Base-by-base conservation (phyloP, 139 green algal genomes). In the Cymbomonas tetramitiformis region DNA sequence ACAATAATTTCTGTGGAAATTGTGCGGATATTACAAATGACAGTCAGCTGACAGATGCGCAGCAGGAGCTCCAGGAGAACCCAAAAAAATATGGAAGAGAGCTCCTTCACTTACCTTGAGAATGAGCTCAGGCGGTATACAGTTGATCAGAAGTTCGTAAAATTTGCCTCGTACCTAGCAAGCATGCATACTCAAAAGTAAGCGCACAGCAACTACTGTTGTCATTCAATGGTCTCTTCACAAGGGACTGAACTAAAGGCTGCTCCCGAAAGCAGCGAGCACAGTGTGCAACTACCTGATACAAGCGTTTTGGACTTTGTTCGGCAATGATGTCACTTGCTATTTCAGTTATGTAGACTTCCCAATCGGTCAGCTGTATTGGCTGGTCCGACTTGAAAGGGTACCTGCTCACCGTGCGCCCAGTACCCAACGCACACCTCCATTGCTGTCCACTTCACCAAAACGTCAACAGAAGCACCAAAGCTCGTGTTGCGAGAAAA, bases 101-200 rank as follows among this genome's bases (percentile, higher is more conserved):
- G 55, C 61, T 52, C 23, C n/a, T 64, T 39, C n/a, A n/a, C n/a
- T n/a, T n/a, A n/a, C n/a, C 69, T 76, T 75, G 19, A 90, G 51
- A 46, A 92, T 83, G 40, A 95, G 55, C 63, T 93, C 82, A 0
- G 87, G 71, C 0, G 90, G 90, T 31, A 98, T 86, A 75, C 86
- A 95, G 75, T 97, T 97, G 52, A 85, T 74, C 26, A 97, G 70
- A 57, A 97, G 78, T 77, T 97, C 88, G 61, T 97, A 97, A 41
- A 96, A 52, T 73, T 93, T 94, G 52, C 82, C 80, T 2, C 90
- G 80, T 19, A 89, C 73, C 46, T 71, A 46, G 12, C 10, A 43
- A 19, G 10, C 36, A 43, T 43, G 10, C 36, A 43, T 43, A 43
- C 36, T 19, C 10, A 43, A 43, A 43, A 43, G 12, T 43, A 12